Base-by-base conservation (phyloP, 2,329 filamentous ascomycete species). In the Neofusicoccum ribis region DNA sequence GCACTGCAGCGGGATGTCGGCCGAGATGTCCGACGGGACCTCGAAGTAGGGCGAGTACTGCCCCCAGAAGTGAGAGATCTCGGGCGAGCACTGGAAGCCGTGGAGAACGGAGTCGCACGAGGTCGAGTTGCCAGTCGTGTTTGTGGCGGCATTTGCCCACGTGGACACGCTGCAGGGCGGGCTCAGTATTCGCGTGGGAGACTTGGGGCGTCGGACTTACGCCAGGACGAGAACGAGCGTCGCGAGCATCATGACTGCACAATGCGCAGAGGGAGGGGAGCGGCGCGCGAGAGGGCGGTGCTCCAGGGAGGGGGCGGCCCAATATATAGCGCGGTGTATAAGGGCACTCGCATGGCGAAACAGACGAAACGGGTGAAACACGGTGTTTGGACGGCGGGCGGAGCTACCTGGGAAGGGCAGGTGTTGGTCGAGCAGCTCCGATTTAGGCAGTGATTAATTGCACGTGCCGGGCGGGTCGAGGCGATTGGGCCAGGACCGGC, bases 41-140 rank as follows among this genome's bases (percentile, higher is more conserved):
- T 89, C 85, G 78, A 91, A 97, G 79, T 88, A 96, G 1, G 93
- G 91, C 17, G 92, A 90, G 76, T 97, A 97, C 75, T 94, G 92
- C 64, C 93, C 93, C 92, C 92, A 96, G 64, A 82, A 84, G 69
- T 88, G 89, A 1, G 88, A 86, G 50, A 89, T 83, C 37, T 84
- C 75, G 3, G 84, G 77, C 54, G 83, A 82, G 76, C 90, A 93
- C 68, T 85, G 84, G 75, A 88, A 91, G 66, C 89, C 89, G 43
- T 80, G 68, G 47, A 83, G 73, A 41, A 85, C 76, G 5, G 81
- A 82, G 72, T 86, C 85, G 77, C 87, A 89, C 12, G 74, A 70
- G 51, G 70, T 70, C 63, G 70, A 68, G 20, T 56, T 56, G 44
- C 5, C 20, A 20, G 56, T 47, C 11, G 54, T 43, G 20, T 59